These are phyloP conservation scores for Collybia sp. DNA, from an alignment of 768 basidiomycete species.

Conservation along the genomic window DNA sequence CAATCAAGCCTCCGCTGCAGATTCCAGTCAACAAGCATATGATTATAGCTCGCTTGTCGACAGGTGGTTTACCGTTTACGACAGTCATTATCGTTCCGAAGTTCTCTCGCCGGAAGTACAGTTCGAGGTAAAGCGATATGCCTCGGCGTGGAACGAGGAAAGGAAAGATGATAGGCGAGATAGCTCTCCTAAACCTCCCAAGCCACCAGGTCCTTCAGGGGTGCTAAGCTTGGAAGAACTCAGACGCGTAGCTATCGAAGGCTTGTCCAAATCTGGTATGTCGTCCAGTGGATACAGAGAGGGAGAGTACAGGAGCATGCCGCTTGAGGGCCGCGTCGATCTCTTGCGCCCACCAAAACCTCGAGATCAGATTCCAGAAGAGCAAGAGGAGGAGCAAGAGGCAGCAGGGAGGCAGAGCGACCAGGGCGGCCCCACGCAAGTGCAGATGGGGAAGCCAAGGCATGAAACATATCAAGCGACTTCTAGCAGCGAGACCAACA, in stretches of 20 bases:
- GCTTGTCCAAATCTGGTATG: conserved; percentile 30
- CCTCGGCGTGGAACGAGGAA: conserved; percentile 69
- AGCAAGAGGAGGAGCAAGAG: conserved; percentile 9
- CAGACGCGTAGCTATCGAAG: conserved; percentile 55
- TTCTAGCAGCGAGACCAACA: no score
- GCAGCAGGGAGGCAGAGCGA: neutral
- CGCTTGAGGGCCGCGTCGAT: conserved; percentile 85
- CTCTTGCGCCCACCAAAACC: conserved; percentile 57
- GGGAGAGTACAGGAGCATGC: conserved; percentile 77
- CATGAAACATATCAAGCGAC: no score
- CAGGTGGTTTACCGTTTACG: conserved; percentile 89
- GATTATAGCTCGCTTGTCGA: conserved; percentile 81
- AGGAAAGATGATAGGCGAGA: conserved; percentile 8
- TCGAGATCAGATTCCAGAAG: neutral
- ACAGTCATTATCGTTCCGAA: conserved; percentile 75
- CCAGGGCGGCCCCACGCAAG: no score
- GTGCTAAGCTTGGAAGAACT: conserved; percentile 63
- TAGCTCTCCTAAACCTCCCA: conserved; percentile 10
- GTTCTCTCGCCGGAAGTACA: conserved; percentile 33
- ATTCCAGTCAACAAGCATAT: conserved; percentile 46
- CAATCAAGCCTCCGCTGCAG: conserved; percentile 18
- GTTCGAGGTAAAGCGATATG: conserved; percentile 65
- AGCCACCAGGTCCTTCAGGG: conserved; percentile 16
- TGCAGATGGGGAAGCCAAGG: no score
- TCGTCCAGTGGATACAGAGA: conserved; percentile 30